phyloP scores from a whole-genome alignment of 352 stramenopile genomes.

The Globisporangium spiculum region DNA sequence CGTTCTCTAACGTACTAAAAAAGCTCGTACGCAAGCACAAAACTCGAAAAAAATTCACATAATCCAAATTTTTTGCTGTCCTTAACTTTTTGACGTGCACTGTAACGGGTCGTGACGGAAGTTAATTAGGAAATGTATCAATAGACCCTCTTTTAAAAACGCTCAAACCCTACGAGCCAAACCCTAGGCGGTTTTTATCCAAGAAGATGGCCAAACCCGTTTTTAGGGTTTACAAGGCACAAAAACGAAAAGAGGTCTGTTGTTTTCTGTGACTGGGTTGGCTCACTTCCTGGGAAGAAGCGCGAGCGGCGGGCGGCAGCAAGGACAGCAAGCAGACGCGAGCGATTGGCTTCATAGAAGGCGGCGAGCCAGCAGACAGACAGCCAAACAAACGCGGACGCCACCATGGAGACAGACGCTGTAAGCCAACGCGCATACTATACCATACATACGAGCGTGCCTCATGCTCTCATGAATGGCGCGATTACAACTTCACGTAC shows the following conservation, averaged over 20 bases:
- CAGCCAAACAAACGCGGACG: neutral
- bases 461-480: neutral
- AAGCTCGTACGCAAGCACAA: too few species aligned
- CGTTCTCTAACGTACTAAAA: too few species aligned
- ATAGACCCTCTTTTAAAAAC: too few species aligned
- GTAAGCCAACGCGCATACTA: neutral
- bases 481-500: neutral
- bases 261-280: neutral
- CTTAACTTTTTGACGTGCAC: too few species aligned
- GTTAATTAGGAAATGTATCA: too few species aligned
- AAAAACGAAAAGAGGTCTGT: neutral
- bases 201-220: too few species aligned
- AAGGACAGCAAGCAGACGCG: neutral
- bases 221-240: too few species aligned
- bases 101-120: too few species aligned
- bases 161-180: too few species aligned
- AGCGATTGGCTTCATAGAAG: neutral
- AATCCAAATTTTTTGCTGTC: too few species aligned
- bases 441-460: neutral
- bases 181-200: too few species aligned
- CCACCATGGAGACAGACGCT: constrained; percentile 2
- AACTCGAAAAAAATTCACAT: too few species aligned
- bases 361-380: neutral
- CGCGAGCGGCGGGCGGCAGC: neutral
- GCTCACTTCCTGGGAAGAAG: neutral